phyloP scores from a whole-genome alignment of 2,329 filamentous ascomycete species.

The Fusarium tjaetaba region DNA sequence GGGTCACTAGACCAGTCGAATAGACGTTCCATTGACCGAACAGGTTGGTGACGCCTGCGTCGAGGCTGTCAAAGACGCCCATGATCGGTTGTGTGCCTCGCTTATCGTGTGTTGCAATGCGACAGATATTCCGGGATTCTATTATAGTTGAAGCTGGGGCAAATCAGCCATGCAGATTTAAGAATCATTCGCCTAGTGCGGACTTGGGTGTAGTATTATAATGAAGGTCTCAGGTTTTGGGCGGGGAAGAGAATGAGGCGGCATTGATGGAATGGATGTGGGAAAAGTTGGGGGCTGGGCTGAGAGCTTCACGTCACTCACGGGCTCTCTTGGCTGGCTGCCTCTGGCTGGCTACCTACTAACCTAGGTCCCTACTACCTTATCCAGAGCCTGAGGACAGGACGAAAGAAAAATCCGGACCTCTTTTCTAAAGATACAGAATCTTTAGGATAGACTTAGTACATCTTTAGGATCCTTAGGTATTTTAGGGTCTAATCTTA shows the following conservation, averaged over 20 bases:
- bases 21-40: slow-evolving; percentile 84
- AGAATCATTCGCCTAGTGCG: background rate
- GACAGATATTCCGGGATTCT: background rate
- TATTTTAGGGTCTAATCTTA: background rate
- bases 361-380: background rate
- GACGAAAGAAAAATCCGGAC: background rate
- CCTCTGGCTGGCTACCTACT: slow-evolving; percentile 1
- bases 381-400: background rate
- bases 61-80: slow-evolving; percentile 69
- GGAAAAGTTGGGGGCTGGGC: slow-evolving; percentile 19
- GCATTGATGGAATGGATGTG: slow-evolving; percentile 28
- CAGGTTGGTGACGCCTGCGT: slow-evolving; percentile 74
- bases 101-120: background rate
- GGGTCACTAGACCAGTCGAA: slow-evolving; percentile 74
- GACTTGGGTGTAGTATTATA: background rate
- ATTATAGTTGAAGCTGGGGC: background rate
- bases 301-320: slow-evolving; percentile 12
- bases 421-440: background rate
- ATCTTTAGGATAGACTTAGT: background rate
- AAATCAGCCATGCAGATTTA: background rate
- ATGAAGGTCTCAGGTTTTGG: slow-evolving; percentile 22
- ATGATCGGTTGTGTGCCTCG: slow-evolving; percentile 40
- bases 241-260: slow-evolving; percentile 36
- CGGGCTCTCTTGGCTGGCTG: slow-evolving; percentile 10
- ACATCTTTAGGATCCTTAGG: background rate